These are phyloP conservation scores for Spencermartinsiella europaea DNA, from an alignment of 805 yeast species.

Conservation along the genomic window DNA sequence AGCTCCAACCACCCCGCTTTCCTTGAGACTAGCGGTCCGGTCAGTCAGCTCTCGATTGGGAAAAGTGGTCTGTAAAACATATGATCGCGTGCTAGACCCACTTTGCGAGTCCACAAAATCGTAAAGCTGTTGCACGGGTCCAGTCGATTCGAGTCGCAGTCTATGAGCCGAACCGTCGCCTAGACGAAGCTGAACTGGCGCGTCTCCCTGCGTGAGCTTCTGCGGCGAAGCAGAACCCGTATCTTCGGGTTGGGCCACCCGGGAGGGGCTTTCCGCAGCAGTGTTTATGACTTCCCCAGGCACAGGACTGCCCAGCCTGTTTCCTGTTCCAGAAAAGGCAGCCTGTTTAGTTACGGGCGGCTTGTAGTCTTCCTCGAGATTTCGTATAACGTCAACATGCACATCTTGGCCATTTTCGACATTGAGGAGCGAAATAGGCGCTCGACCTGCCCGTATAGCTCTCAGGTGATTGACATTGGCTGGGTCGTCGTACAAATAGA, in stretches of 20 bases:
- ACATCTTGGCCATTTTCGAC: slow-evolving; percentile 91
- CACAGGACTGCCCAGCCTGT: slow-evolving; percentile 82
- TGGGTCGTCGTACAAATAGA: slow-evolving; percentile 88
- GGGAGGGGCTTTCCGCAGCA: slow-evolving; percentile 22
- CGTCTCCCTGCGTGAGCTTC: slow-evolving; percentile 46
- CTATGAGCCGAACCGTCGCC: slow-evolving; percentile 73
- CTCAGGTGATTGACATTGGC: slow-evolving; percentile 71
- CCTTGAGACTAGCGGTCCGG: slow-evolving; percentile 51
- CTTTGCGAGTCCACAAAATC: slow-evolving; percentile 53
- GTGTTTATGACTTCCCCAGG: slow-evolving; percentile 53
- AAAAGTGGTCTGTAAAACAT: slow-evolving; percentile 70
- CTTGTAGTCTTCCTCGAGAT: slow-evolving; percentile 71
- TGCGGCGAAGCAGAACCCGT: slow-evolving; percentile 8
- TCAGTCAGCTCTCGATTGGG: slow-evolving; percentile 73
- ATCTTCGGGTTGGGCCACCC: no score
- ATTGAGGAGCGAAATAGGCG: slow-evolving; percentile 76
- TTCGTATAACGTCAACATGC: slow-evolving; percentile 78
- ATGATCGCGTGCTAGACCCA: slow-evolving; percentile 44
- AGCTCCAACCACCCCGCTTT: slow-evolving; percentile 72
- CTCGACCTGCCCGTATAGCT: slow-evolving; percentile 83
- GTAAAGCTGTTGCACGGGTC: slow-evolving; percentile 60
- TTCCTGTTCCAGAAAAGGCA: slow-evolving; percentile 68
- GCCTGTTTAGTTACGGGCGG: slow-evolving; percentile 53
- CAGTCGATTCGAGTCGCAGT: slow-evolving; percentile 58
- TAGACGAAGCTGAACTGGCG: slow-evolving; percentile 73